Evolutionary conservation across 805 yeast genomes (phyloP).

Genomic region (Tetrapisispora phaffii): DNA sequence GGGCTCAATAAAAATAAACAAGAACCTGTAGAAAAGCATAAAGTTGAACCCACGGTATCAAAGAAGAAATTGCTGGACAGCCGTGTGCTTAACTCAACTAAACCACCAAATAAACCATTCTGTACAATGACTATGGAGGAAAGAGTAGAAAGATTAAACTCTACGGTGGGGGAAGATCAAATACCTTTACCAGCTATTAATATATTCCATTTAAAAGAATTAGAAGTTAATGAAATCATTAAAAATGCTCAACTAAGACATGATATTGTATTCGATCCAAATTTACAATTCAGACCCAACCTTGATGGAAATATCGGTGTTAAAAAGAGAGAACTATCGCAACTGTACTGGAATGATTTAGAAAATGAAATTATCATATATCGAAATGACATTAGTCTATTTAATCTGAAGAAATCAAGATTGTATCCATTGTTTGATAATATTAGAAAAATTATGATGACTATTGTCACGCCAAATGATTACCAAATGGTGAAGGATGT

Average conservation of each 20-base stretch:
- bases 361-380: constrained; percentile 52
- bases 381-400: constrained; percentile 20
- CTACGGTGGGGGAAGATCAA: constrained; percentile 20
- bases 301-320: constrained; percentile 84
- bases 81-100: not conserved
- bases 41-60: not conserved
- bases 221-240: constrained; percentile 77
- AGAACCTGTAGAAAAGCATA: not conserved
- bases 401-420: constrained; percentile 31
- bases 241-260: constrained; percentile 89
- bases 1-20: no score
- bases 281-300: constrained; percentile 82
- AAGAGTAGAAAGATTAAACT: constrained; percentile 14
- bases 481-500: constrained; percentile 54
- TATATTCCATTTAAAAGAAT: constrained; percentile 69
- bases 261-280: constrained; percentile 86
- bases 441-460: constrained; percentile 59
- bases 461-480: constrained; percentile 71
- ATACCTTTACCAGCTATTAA: constrained; percentile 73
- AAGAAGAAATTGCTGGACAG: not conserved
- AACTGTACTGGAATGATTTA: constrained; percentile 74
- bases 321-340: constrained; percentile 63
- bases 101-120: constrained; percentile 2
- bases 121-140: constrained; percentile 16
- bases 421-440: constrained; percentile 67